These are phyloP conservation scores for Carnegiea gigantea DNA, from an alignment of 179 eudicot species.

Conservation along the genomic window DNA sequence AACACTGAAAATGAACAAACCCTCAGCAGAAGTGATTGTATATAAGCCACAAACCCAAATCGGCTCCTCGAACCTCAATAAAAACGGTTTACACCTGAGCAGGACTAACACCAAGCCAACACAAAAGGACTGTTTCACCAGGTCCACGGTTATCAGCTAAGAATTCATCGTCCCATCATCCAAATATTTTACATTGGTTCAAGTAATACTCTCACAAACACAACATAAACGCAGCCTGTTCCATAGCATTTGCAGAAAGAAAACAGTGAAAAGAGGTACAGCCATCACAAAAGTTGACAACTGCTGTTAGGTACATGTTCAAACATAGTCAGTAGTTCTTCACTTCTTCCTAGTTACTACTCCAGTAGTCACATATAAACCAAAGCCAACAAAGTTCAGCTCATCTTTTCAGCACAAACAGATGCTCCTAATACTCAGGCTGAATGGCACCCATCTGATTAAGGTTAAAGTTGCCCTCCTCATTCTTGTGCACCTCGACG, in stretches of 20 bases:
- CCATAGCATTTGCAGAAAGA: neutral
- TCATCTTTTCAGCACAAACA: neutral
- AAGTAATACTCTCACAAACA: neutral
- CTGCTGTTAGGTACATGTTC: neutral
- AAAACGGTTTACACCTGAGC: too few species aligned
- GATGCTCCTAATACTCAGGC: constrained; percentile 26
- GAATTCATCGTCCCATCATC: neutral
- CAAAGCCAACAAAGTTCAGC: constrained; percentile 2
- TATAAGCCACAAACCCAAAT: too few species aligned
- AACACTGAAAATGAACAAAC: too few species aligned
- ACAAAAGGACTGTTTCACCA: too few species aligned
- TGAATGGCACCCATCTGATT: constrained; percentile 53
- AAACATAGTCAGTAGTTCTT: constrained; percentile 4
- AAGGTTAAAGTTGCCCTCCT: constrained; percentile 62
- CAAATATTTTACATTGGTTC: neutral
- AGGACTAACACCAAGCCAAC: too few species aligned
- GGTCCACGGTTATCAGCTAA: too few species aligned
- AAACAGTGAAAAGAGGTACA: neutral
- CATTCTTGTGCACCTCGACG: constrained; percentile 80
- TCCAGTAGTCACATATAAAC: constrained; percentile 6
- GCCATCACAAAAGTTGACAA: neutral
- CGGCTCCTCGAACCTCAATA: too few species aligned
- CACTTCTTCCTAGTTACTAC: neutral
- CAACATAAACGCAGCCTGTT: neutral
- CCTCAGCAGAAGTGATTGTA: too few species aligned